Conservation (phyloP, 2,329 filamentous ascomycete species). For the Westerdykella aurantiaca region DNA sequence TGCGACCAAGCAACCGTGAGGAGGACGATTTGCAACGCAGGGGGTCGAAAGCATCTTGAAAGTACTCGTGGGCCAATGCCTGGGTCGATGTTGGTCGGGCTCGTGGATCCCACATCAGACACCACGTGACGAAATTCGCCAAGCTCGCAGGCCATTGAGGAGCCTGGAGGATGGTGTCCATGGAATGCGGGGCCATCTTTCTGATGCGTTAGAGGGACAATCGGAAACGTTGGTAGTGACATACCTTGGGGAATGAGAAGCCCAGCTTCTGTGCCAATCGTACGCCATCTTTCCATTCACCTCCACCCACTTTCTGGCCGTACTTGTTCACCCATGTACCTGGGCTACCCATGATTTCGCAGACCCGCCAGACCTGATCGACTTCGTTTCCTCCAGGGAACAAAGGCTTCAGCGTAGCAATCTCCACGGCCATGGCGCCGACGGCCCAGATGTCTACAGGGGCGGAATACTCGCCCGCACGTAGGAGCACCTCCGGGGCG, state of each 20-base stretch:
- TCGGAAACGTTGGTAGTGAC: conserved; percentile 4
- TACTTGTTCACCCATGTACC: conserved; percentile 97
- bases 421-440: conserved; percentile 96
- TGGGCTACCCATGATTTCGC: conserved; percentile 98
- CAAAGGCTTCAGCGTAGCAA: conserved; percentile 90
- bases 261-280: conserved; percentile 90
- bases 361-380: conserved; percentile 97
- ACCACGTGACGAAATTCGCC: conserved; percentile 94
- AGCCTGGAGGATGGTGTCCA: conserved; percentile 86
- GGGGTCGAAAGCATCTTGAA: conserved; percentile 85
- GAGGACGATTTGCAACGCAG: conserved; percentile 85
- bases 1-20: conserved; percentile 77
- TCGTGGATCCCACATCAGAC: conserved; percentile 97
- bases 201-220: conserved; percentile 6
- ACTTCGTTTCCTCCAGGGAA: conserved; percentile 98
- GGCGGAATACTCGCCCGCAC: conserved; percentile 93
- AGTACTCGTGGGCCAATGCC: conserved; percentile 93
- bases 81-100: conserved; percentile 84
- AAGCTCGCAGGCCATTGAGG: conserved; percentile 89
- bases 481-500: conserved; percentile 86
- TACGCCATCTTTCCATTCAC: conserved; percentile 95
- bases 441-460: conserved; percentile 98
- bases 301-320: conserved; percentile 79
- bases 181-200: conserved; percentile 94
- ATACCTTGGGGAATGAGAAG: conserved; percentile 87